phyloP scores from a whole-genome alignment of 441 rosid species.

The Metrosideros polymorpha region DNA sequence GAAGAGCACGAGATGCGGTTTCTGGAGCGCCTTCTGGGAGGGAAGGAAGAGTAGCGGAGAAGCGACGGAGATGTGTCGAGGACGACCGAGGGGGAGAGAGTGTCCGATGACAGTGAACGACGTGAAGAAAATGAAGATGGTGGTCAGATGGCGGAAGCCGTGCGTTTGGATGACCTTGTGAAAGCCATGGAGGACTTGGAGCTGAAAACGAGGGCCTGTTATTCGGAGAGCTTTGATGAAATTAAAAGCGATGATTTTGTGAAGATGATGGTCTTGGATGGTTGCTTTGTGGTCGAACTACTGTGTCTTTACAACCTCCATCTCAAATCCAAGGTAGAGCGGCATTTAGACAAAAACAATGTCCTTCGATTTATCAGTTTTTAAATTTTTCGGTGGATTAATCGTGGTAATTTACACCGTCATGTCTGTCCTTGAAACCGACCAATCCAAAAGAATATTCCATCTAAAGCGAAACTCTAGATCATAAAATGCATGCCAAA shows the following conservation, averaged over 20 bases:
- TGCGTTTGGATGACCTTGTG: background rate
- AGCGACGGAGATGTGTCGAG: too few relatives aligned
- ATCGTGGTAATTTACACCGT: background rate
- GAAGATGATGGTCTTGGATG: background rate
- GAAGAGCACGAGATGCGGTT: too few relatives aligned
- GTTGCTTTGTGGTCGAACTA: conserved; percentile 1
- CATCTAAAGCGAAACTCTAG: background rate
- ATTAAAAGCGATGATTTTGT: background rate
- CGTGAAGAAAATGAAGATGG: too few relatives aligned
- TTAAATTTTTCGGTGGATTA: too few relatives aligned
- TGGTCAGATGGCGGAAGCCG: too few relatives aligned
- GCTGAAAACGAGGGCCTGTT: background rate
- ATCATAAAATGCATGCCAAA: background rate
- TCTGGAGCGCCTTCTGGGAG: too few relatives aligned
- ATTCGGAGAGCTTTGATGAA: background rate
- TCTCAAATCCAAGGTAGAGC: background rate
- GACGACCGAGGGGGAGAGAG: too few relatives aligned
- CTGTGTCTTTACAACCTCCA: background rate
- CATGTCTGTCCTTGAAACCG: background rate
- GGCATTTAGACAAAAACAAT: background rate
- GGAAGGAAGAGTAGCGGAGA: too few relatives aligned
- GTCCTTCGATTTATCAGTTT: too few relatives aligned
- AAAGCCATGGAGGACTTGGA: background rate
- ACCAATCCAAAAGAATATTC: background rate
- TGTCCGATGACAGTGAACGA: too few relatives aligned